phyloP scores from a whole-genome alignment of 768 basidiomycete species.

The Trametes cingulata region DNA sequence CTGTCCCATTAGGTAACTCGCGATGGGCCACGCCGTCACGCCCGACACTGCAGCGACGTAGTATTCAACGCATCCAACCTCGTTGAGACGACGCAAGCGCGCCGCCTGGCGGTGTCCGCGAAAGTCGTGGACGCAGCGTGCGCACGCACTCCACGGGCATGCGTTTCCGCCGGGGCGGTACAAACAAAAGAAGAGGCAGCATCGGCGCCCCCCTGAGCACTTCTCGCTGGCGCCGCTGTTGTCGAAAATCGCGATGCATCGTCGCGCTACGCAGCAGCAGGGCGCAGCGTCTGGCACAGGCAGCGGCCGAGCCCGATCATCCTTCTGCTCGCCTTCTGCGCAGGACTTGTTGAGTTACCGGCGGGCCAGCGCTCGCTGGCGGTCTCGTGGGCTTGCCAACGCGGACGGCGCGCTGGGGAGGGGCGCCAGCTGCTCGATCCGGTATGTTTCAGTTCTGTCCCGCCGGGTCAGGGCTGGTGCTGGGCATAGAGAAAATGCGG shows the following conservation, averaged over 20 bases:
- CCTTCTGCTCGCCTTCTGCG: neutral
- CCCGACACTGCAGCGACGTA: neutral
- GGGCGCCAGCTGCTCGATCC: neutral
- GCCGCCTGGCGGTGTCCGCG: too few species aligned
- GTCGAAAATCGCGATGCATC: neutral
- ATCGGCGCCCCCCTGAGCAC: neutral
- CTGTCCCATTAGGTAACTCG: neutral
- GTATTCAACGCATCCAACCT: neutral
- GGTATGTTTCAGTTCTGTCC: neutral
- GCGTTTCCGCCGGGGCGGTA: too few species aligned
- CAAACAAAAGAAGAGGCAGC: neutral
- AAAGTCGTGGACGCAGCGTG: too few species aligned
- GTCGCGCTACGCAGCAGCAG: neutral
- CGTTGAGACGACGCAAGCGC: neutral
- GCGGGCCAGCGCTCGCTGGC: neutral
- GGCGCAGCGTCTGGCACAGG: too few species aligned
- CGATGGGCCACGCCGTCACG: neutral
- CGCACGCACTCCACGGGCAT: too few species aligned
- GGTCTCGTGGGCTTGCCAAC: neutral
- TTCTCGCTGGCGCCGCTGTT: neutral
- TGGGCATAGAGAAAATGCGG: neutral
- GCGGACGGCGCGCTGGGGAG: too few species aligned
- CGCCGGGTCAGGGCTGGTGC: neutral
- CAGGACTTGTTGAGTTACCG: constrained; percentile 5
- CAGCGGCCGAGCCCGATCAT: neutral